Evolutionary conservation across 306 rosid genomes (phyloP).

Genomic region (Canavalia gladiata): DNA sequence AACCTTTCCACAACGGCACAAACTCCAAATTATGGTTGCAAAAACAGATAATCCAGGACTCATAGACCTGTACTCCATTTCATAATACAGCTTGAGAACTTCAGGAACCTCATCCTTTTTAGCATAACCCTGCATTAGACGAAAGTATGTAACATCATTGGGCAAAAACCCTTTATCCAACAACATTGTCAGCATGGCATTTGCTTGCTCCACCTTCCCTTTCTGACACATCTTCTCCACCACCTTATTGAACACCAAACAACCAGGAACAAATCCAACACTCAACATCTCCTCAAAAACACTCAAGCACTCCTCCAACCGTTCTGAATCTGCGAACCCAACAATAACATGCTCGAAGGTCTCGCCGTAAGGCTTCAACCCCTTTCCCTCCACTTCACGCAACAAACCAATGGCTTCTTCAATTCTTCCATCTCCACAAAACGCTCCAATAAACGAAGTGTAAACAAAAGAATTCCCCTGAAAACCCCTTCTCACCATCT

Average conservation of each 20-base stretch:
- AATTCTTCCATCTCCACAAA: slow-evolving; percentile 65
- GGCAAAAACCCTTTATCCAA: slow-evolving; percentile 77
- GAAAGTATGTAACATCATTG: slow-evolving; percentile 61
- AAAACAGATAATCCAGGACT: slow-evolving; percentile 69
- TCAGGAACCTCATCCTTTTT: slow-evolving; percentile 55
- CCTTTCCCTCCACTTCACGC: slow-evolving; percentile 68
- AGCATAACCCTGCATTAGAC: slow-evolving; percentile 67
- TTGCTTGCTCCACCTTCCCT: slow-evolving; percentile 63
- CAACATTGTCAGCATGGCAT: slow-evolving; percentile 62
- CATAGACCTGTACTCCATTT: slow-evolving; percentile 68
- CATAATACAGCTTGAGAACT: slow-evolving; percentile 77
- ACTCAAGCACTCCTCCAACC: slow-evolving; percentile 58
- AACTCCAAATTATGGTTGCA: slow-evolving; percentile 57
- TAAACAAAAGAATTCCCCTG: slow-evolving; percentile 66
- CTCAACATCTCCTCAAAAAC: slow-evolving; percentile 66
- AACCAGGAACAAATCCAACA: slow-evolving; percentile 69
- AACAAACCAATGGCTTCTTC: slow-evolving; percentile 65
- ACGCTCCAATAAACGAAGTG: slow-evolving; percentile 70
- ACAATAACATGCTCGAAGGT: slow-evolving; percentile 66
- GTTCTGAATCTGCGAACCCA: slow-evolving; percentile 64
- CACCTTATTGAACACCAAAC: slow-evolving; percentile 69
- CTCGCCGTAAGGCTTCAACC: slow-evolving; percentile 67
- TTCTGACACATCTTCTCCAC: slow-evolving; percentile 62
- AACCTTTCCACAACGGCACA: slow-evolving; percentile 62
- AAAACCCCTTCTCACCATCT: slow-evolving; percentile 79